Evolutionary conservation across 2,329 filamentous ascomycete species (phyloP), one percentile per base, ranked within the genome.

Genomic region (Hypoxylon sp.): DNA sequence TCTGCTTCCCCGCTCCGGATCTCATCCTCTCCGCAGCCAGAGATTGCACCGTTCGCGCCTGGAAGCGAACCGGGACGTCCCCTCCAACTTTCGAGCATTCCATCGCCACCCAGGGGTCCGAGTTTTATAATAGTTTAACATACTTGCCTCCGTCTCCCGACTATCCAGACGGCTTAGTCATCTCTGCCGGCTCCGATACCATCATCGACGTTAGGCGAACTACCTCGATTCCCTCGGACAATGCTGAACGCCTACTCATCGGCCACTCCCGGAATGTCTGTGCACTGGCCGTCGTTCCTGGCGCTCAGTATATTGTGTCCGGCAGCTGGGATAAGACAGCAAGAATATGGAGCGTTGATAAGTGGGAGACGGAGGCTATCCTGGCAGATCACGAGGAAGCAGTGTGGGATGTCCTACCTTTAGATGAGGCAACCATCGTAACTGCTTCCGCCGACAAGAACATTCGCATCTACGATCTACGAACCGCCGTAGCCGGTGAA

Each of bases 261-360:
- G 95, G 96, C 11, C 96, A 99, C 77, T 85, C 87, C 19, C 87
- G 91, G 77, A 98, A 98, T 74, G 89, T 99, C 47, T 97, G 95
- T 77, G 87, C 94, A 7, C 81, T 99, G 46, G 93, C 97, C 74
- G 90, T 93, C 14, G 90, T 90, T 53, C 87, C 90, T 0, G 86
- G 89, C 63, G 91, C 90, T 1, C 87, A 82, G 47, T 92, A 89
- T 77, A 84, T 98, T 41, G 90, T 97, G 48, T 98, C 95, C 70
- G 96, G 95, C 30, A 92, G 94, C 73, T 99, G 96, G 96, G 96
- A 99, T 78, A 88, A 88, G 29, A 91, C 94, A 69, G 94, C 93
- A 27, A 90, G 93, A 58, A 82, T 98, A 55, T 99, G 96, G 96
- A 86, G 85, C 68, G 82, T 96, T n/a, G 87, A 88, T 41, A 94